Evolutionary conservation across 2,329 filamentous ascomycete species (phyloP).

Genomic region (Daldinia sp.): DNA sequence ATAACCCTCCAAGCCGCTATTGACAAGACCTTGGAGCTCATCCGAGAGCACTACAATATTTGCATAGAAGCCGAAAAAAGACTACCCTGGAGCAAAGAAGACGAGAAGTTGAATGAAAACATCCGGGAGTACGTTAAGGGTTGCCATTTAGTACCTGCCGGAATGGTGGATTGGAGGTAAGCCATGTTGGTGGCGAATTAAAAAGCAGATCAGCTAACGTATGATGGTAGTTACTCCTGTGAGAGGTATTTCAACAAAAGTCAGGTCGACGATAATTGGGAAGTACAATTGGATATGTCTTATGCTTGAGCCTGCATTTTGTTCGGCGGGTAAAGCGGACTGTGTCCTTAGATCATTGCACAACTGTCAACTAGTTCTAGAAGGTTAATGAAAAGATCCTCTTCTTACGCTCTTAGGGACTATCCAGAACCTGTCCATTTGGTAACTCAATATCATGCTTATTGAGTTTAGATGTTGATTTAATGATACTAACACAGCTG

Average conservation of each 20-base stretch:
- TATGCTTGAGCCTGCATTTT: not conserved
- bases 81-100: not conserved
- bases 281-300: not conserved
- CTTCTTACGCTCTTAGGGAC: not conserved
- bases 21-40: slow-evolving; percentile 46
- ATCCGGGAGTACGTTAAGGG: not conserved
- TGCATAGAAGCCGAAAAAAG: slow-evolving; percentile 45
- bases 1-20: slow-evolving; percentile 43
- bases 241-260: not conserved
- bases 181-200: not conserved
- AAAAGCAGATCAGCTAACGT: not conserved
- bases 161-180: not conserved
- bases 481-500: no score
- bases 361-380: not conserved
- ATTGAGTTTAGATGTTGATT: no score
- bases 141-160: not conserved
- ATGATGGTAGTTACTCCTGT: not conserved
- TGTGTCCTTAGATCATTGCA: not conserved
- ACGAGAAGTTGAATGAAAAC: not conserved
- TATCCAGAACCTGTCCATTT: not conserved
- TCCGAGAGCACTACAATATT: slow-evolving; percentile 48
- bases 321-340: not conserved
- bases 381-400: no score
- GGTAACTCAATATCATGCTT: no score
- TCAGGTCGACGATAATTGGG: not conserved